Percentiles rank a stretch among this genome's conserved stretches.
Conservation (phyloP, 305 asterid species). For the Ilex paraguariensis region DNA sequence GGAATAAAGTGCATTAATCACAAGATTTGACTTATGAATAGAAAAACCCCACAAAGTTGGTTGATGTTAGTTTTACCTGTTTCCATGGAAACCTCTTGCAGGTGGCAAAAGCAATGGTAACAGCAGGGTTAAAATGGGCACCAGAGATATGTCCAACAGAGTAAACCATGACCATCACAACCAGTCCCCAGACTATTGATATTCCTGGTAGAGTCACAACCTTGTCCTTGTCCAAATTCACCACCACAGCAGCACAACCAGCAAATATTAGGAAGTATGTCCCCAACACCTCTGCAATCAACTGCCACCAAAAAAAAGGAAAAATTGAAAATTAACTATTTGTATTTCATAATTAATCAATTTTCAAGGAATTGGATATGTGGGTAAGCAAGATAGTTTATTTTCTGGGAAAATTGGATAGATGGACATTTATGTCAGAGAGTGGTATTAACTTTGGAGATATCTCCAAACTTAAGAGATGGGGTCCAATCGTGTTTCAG, state of each 20-base stretch:
- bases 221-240: conserved; percentile 30
- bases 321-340: not conserved
- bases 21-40: too few relatives aligned
- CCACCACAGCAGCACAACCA: conserved; percentile 37
- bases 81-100: conserved; percentile 47
- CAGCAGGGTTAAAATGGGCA: conserved; percentile 50
- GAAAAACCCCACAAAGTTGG: not conserved
- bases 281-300: conserved; percentile 40
- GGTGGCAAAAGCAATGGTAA: conserved; percentile 42
- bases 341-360: not conserved
- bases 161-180: conserved; percentile 42
- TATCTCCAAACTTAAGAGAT: too few relatives aligned
- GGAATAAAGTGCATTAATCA: not conserved
- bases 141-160: conserved; percentile 47
- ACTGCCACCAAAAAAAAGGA: conserved; percentile 10
- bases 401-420: too few relatives aligned
- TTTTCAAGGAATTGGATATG: not conserved
- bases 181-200: conserved; percentile 40
- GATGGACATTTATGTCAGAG: too few relatives aligned
- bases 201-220: conserved; percentile 33
- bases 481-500: too few relatives aligned
- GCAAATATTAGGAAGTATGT: conserved; percentile 43
- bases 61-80: conserved; percentile 19
- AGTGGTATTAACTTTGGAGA: too few relatives aligned
- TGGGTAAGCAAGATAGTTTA: too few relatives aligned